A percentile compares a stretch with the other conserved stretches of the same genome.
phyloP scores from a whole-genome alignment of 768 basidiomycete genomes.

The Termitomyces sp. region DNA sequence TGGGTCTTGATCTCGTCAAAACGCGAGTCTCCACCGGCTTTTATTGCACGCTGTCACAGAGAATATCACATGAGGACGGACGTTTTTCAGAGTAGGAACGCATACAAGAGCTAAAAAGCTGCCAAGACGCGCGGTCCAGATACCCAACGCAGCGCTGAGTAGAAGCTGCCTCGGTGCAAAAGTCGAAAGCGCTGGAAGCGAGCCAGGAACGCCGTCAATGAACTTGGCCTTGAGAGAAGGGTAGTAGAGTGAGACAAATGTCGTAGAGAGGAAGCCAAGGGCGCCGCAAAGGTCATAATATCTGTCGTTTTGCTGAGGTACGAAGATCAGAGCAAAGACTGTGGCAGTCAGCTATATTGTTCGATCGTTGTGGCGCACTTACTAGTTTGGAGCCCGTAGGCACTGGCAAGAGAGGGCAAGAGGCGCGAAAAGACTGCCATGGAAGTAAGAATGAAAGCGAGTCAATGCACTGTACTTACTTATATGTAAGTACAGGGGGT shows the following conservation, averaged over 20 bases:
- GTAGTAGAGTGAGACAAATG: conserved; percentile 59
- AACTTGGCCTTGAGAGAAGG: conserved; percentile 50
- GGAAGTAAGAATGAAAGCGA: not conserved
- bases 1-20: not conserved
- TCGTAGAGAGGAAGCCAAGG: conserved; percentile 61
- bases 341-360: not conserved
- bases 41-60: not conserved
- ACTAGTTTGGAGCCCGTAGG: conserved; percentile 52
- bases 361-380: conserved; percentile 24
- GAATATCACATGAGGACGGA: not conserved
- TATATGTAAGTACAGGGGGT: no score
- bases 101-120: not conserved
- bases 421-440: conserved; percentile 52
- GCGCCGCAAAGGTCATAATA: conserved; percentile 69
- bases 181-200: not conserved
- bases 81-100: not conserved
- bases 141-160: not conserved
- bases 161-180: not conserved
- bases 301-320: conserved; percentile 62
- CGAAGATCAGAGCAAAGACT: conserved; percentile 53
- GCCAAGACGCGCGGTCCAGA: not conserved
- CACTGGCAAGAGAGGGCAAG: conserved; percentile 43
- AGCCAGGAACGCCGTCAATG: conserved; percentile 26
- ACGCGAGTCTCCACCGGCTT: not conserved
- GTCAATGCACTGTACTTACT: no score